Evolutionary conservation across 108 stramenopile species (phyloP).

Genomic region (Cyclotella choctawhatcheeana): DNA sequence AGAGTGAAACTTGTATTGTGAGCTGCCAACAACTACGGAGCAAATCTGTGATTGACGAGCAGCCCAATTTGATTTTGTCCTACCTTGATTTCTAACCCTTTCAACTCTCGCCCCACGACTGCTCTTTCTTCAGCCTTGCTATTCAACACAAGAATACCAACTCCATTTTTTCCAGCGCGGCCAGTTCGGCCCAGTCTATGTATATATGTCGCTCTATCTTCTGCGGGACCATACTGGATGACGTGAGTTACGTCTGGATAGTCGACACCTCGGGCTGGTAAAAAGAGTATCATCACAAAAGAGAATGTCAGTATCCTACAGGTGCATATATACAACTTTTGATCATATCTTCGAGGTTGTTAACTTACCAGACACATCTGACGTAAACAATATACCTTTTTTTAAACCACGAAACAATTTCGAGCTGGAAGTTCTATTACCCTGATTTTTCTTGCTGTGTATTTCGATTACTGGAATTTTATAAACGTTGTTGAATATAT

Average conservation of each 20-base stretch:
- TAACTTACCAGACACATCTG: constrained; percentile 65
- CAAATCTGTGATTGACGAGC: not conserved
- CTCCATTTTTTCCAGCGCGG: constrained; percentile 66
- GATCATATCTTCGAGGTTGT: no score
- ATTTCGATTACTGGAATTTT: constrained; percentile 75
- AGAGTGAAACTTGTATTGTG: not conserved
- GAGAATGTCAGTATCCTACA: no score
- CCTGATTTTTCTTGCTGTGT: constrained; percentile 78
- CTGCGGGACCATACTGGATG: constrained; percentile 74
- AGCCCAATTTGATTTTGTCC: not conserved
- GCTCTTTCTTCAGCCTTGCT: constrained; percentile 25
- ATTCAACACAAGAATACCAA: constrained; percentile 47
- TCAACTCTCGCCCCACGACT: constrained; percentile 34
- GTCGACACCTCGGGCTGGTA: constrained; percentile 79
- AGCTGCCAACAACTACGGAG: not conserved
- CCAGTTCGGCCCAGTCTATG: constrained; percentile 89
- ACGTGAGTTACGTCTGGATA: constrained; percentile 82
- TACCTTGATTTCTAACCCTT: constrained; percentile 39
- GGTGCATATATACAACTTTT: no score
- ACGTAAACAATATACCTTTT: constrained; percentile 68
- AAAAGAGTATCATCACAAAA: not conserved
- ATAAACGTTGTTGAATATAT: constrained; percentile 65
- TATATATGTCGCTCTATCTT: constrained; percentile 64
- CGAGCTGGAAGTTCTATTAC: constrained; percentile 60
- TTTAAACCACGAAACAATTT: constrained; percentile 60